Evolutionary conservation across 495 filamentous ascomycete genomes (phyloP).

Genomic region (Neurospora tetrasperma): DNA sequence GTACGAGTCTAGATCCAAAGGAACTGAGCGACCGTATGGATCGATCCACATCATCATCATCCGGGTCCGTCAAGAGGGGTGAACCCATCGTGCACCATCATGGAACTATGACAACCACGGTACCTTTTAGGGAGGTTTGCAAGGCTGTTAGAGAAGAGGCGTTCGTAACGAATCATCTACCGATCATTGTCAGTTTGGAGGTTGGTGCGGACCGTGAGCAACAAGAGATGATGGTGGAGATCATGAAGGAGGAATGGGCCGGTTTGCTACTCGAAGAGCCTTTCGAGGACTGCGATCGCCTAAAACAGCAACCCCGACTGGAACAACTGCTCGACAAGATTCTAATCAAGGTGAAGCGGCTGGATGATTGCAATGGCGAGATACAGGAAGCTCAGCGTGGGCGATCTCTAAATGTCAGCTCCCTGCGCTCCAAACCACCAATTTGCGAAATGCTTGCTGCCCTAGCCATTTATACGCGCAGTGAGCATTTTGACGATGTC

Average conservation of each 20-base stretch:
- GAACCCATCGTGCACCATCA: constrained; percentile 24
- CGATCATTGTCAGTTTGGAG: constrained; percentile 83
- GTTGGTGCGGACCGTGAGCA: constrained; percentile 74
- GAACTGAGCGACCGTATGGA: constrained; percentile 12
- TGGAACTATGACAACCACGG: constrained; percentile 75
- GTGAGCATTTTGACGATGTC: constrained; percentile 65
- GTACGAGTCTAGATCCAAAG: constrained; percentile 18
- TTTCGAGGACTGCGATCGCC: constrained; percentile 30
- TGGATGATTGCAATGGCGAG: constrained; percentile 31
- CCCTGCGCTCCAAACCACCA: constrained; percentile 36
- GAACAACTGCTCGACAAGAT: constrained; percentile 69
- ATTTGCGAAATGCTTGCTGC: constrained; percentile 61
- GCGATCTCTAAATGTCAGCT: constrained; percentile 14
- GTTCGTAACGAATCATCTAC: constrained; percentile 61
- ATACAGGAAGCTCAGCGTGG: constrained; percentile 14
- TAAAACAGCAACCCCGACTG: constrained; percentile 56
- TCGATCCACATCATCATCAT: constrained; percentile 19
- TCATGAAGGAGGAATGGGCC: constrained; percentile 80
- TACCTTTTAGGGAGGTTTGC: constrained; percentile 81
- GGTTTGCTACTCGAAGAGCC: constrained; percentile 56
- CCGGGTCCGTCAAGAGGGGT: constrained; percentile 13
- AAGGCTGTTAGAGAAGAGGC: constrained; percentile 67
- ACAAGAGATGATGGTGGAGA: constrained; percentile 82
- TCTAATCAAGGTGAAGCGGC: constrained; percentile 79
- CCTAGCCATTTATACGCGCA: constrained; percentile 76